Evolutionary conservation across 306 rosid species (phyloP), one percentile per base, ranked within the genome.

Genomic region (Ceratonia siliqua): DNA sequence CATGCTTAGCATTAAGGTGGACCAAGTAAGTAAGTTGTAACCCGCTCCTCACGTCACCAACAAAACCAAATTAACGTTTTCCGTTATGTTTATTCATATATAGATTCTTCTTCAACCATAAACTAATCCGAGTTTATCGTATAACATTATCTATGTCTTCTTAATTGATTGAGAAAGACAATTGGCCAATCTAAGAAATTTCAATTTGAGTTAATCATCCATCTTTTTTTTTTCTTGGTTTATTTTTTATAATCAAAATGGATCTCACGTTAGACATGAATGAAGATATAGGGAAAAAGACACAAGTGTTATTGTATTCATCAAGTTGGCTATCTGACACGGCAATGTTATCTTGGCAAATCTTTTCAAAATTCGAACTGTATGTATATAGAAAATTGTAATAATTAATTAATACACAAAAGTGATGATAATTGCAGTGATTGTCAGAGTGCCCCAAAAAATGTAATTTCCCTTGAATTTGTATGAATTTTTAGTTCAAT

Each of bases 221-320:
- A 43, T 30, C 17, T 25, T 17, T 35, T 54, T 27, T 21, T 48
- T 30, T 6, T n/a, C n/a, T 38, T 42, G 17, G 10, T 0, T 1
- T 3, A 1, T 1, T 32, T 72, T 58, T 21, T 15, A 52, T 35
- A 21, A 53, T 81, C 73, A 33, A 70, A 57, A 65, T 78, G 70
- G 63, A 74, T 84, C 81, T 56, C 77, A 78, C 54, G 48, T 50
- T 65, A 58, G 79, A 74, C 83, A 74, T 49, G 52, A 57, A 84
- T 18, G 46, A 53, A 81, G 83, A 78, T 84, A 81, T 70, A 73
- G 57, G 43, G 81, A 84, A 65, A 74, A 64, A 2, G 85, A 84
- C 81, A 78, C 69, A 63, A 77, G 77, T 81, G 11, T 56, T 84
- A 70, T 42, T 20, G 41, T 63, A 81, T 32, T 72, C 61, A 56